These are phyloP conservation scores for Sambucus nigra DNA, from an alignment of 129 eudicot species.

Conservation along the genomic window DNA sequence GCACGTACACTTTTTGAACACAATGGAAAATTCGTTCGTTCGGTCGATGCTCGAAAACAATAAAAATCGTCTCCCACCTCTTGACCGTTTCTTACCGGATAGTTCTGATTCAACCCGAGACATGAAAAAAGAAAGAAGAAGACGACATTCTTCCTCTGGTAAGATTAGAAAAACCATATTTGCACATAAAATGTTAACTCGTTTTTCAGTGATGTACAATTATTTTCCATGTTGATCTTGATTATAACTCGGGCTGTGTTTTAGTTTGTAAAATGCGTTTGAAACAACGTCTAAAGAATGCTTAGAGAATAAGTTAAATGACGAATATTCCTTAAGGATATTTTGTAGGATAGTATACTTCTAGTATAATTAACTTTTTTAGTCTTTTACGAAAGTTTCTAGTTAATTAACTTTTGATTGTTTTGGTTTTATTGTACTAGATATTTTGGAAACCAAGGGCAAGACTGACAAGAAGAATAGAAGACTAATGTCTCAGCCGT, in stretches of 20 bases:
- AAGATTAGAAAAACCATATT: too few species aligned
- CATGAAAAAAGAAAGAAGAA: conserved; percentile 10
- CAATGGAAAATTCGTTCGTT: conserved; percentile 22
- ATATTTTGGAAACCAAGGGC: neutral
- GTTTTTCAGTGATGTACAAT: neutral
- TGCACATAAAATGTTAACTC: too few species aligned
- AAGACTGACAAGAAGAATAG: neutral
- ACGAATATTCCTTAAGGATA: too few species aligned
- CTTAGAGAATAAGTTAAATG: neutral
- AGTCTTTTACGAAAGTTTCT: neutral
- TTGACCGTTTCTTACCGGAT: conserved; percentile 23
- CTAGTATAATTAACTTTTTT: neutral
- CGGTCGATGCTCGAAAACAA: conserved; percentile 11
- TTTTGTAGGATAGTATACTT: neutral
- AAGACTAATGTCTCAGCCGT: neutral
- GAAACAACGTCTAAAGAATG: neutral
- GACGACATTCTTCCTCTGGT: conserved; percentile 16
- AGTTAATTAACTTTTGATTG: neutral
- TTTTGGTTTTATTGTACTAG: neutral
- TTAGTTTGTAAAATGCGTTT: neutral
- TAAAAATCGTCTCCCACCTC: conserved; percentile 2
- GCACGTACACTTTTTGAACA: conserved; percentile 18
- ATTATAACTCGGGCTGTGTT: neutral
- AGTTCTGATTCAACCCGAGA: conserved; percentile 21
- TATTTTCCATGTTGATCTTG: neutral